Evolutionary conservation across 176 grass and related monocot genomes (phyloP).

Genomic region (Pontederia crassipes): DNA sequence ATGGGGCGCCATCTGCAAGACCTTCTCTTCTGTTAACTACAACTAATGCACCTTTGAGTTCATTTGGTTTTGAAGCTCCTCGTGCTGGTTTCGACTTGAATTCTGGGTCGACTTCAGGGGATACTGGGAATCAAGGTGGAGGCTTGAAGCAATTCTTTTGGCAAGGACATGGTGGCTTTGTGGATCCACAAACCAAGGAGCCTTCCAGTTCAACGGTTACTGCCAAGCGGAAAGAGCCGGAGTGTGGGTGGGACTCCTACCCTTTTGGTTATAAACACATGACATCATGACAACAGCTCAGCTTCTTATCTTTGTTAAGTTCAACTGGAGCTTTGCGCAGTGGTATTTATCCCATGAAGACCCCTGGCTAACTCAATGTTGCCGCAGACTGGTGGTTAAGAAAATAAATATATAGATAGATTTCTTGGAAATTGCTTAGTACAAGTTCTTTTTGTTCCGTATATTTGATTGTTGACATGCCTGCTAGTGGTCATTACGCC

Average conservation of each 20-base stretch:
- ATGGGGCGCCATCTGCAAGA: not conserved
- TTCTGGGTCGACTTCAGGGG: not conserved
- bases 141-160: constrained; percentile 5
- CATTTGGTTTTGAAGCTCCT: not conserved
- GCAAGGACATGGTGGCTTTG: not conserved
- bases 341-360: not conserved
- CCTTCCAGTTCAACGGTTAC: constrained; percentile 4
- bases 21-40: not conserved
- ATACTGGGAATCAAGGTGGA: not conserved
- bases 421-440: not conserved
- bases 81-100: constrained; percentile 7
- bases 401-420: not conserved
- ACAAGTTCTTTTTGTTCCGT: not conserved
- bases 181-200: constrained; percentile 3
- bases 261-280: constrained; percentile 7
- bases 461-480: not conserved
- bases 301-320: not conserved
- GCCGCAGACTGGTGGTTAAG: not conserved
- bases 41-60: not conserved
- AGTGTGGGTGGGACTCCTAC: constrained; percentile 1
- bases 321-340: no score
- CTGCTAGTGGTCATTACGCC: no score
- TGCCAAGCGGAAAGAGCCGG: constrained; percentile 15
- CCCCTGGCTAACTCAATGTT: not conserved
- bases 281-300: not conserved